Evolutionary conservation across 371 early-diverging fungal genomes (phyloP).

Genomic region (Lichtheimia ramosa): DNA sequence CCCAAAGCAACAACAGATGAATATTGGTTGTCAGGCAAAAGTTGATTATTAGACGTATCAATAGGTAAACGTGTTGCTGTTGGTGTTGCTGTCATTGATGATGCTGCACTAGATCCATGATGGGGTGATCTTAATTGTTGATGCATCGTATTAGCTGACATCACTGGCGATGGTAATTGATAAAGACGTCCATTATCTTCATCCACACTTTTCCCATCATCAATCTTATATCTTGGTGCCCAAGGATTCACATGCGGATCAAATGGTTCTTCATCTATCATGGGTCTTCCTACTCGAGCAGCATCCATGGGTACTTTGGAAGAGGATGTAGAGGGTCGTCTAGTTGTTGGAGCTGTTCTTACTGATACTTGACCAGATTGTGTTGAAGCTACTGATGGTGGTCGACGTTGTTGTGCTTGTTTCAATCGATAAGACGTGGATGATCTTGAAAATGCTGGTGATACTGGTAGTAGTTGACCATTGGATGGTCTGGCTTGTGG

Average conservation of each 20-base stretch:
- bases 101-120: slow-evolving; percentile 20
- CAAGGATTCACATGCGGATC: slow-evolving; percentile 40
- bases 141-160: slow-evolving; percentile 11
- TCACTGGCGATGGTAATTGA: slow-evolving; percentile 12
- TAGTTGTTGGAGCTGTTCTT: slow-evolving; percentile 21
- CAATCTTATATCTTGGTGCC: slow-evolving; percentile 26
- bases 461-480: background rate
- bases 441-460: background rate
- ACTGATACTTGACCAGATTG: slow-evolving; percentile 24
- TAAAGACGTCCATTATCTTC: slow-evolving; percentile 9
- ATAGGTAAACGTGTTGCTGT: background rate
- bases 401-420: slow-evolving; percentile 3
- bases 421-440: background rate
- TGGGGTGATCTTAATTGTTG: background rate
- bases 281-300: slow-evolving; percentile 1
- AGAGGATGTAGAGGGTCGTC: slow-evolving; percentile 19
- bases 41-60: background rate
- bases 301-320: background rate
- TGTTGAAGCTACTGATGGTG: slow-evolving; percentile 28
- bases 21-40: slow-evolving; percentile 16
- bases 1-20: slow-evolving; percentile 29
- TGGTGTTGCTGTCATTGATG: slow-evolving; percentile 31
- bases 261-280: slow-evolving; percentile 25
- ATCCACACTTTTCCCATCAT: slow-evolving; percentile 12
- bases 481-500: background rate